Conservation (phyloP, 139 green algal species). For the Chloropicon primus region DNA sequence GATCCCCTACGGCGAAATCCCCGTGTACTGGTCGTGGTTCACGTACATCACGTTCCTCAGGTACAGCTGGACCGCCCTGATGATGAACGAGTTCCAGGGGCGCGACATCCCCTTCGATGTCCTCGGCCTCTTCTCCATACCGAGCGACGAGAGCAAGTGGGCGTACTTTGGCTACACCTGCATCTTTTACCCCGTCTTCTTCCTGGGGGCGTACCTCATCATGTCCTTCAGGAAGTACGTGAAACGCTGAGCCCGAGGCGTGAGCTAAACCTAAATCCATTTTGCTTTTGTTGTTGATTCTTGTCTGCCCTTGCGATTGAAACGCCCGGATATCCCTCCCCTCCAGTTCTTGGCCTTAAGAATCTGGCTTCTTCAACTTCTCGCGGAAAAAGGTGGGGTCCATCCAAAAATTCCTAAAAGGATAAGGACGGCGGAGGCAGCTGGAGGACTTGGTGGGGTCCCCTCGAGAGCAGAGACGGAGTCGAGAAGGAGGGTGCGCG, state of each 20-base stretch:
- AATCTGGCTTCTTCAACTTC: too few species aligned
- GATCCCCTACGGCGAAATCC: slow-evolving; percentile 34
- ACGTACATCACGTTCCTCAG: slow-evolving; percentile 31
- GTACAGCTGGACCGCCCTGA: slow-evolving; percentile 34
- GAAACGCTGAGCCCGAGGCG: neutral
- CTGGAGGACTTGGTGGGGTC: too few species aligned
- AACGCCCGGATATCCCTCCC: too few species aligned
- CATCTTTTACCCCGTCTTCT: neutral
- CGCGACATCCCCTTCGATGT: neutral
- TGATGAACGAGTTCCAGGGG: slow-evolving; percentile 23
- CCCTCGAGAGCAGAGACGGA: too few species aligned
- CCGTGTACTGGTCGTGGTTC: slow-evolving; percentile 44
- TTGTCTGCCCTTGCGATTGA: too few species aligned
- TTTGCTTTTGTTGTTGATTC: too few species aligned
- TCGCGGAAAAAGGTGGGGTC: too few species aligned
- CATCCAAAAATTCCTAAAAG: too few species aligned
- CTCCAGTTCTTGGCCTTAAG: too few species aligned
- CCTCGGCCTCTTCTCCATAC: neutral
- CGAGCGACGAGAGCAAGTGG: neutral
- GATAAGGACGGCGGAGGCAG: too few species aligned
- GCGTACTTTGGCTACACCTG: neutral
- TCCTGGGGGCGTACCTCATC: neutral
- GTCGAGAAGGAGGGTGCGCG: too few species aligned
- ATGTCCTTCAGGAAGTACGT: neutral
- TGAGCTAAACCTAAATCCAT: too few species aligned